Evolutionary conservation across 805 yeast species (phyloP).

Genomic region (Nakazawaea peltata): DNA sequence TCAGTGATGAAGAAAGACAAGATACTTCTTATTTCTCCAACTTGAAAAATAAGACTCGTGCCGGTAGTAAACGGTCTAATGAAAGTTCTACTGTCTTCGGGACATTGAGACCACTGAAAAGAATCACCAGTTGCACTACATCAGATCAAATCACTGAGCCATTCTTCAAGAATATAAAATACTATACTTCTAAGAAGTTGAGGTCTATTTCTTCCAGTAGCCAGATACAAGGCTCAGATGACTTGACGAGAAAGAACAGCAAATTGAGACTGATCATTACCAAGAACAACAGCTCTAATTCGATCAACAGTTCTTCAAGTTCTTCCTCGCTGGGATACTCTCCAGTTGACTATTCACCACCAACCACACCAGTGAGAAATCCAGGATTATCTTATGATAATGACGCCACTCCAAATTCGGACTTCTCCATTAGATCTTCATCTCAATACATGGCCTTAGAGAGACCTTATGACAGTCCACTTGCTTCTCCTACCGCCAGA

Average conservation of each 20-base stretch:
- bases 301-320: too few relatives aligned
- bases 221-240: too few relatives aligned
- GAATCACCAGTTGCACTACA: constrained; percentile 6
- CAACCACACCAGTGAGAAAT: constrained; percentile 1
- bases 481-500: not conserved
- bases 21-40: not conserved
- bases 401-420: constrained; percentile 5
- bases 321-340: too few relatives aligned
- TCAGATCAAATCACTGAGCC: constrained; percentile 4
- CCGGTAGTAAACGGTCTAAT: too few relatives aligned
- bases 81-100: too few relatives aligned
- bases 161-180: constrained; percentile 7
- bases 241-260: too few relatives aligned
- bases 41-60: not conserved
- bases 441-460: constrained; percentile 10
- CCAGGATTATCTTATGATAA: constrained; percentile 3
- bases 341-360: not conserved
- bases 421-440: constrained; percentile 27
- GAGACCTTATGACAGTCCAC: not conserved
- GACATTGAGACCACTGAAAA: too few relatives aligned
- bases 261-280: too few relatives aligned
- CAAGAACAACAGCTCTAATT: too few relatives aligned
- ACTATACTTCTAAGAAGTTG: constrained; percentile 7
- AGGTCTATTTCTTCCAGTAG: constrained; percentile 3
- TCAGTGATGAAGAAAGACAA: not conserved